A percentile compares a stretch with the other conserved stretches of the same genome.
phyloP scores from a whole-genome alignment of 768 basidiomycete genomes.

The Lyophyllum decastes region DNA sequence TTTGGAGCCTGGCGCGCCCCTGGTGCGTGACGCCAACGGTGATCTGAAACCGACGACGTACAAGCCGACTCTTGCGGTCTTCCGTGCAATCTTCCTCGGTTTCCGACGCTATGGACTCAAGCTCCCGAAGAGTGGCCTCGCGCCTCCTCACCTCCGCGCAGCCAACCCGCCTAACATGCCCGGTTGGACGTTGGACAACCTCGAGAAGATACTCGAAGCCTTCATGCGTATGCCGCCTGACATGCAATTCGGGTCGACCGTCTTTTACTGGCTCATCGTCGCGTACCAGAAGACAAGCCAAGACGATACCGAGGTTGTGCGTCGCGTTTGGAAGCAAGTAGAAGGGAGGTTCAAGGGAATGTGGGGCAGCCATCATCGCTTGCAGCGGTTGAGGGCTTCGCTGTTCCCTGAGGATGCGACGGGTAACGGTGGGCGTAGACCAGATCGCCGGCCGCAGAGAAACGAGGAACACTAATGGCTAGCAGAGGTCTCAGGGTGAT shows the following conservation, averaged over 20 bases:
- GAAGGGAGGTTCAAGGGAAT: constrained; percentile 52
- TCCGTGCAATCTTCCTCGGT: constrained; percentile 75
- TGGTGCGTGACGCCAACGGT: constrained; percentile 26
- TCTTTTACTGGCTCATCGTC: constrained; percentile 67
- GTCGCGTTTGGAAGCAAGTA: constrained; percentile 56
- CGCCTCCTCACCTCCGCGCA: constrained; percentile 1
- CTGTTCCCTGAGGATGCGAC: constrained; percentile 32
- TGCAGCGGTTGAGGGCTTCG: constrained; percentile 36
- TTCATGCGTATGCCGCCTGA: constrained; percentile 60
- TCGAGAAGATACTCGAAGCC: constrained; percentile 56
- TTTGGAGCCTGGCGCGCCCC: constrained; percentile 33
- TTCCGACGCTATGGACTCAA: constrained; percentile 61
- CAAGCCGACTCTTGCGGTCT: constrained; percentile 52
- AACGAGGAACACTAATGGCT: background rate
- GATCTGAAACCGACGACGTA: constrained; percentile 30
- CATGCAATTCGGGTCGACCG: constrained; percentile 42
- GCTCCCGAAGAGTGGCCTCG: constrained; percentile 10
- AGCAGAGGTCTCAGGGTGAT: background rate
- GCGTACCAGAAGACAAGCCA: constrained; percentile 66
- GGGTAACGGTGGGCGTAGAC: background rate
- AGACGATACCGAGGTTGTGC: constrained; percentile 48
- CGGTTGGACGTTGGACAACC: constrained; percentile 60
- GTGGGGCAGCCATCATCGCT: constrained; percentile 46
- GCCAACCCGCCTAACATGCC: constrained; percentile 13
- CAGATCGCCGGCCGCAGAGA: background rate